Evolutionary conservation across 164 flowering plant genomes (phyloP).

Genomic region (Vitis rupestris): DNA sequence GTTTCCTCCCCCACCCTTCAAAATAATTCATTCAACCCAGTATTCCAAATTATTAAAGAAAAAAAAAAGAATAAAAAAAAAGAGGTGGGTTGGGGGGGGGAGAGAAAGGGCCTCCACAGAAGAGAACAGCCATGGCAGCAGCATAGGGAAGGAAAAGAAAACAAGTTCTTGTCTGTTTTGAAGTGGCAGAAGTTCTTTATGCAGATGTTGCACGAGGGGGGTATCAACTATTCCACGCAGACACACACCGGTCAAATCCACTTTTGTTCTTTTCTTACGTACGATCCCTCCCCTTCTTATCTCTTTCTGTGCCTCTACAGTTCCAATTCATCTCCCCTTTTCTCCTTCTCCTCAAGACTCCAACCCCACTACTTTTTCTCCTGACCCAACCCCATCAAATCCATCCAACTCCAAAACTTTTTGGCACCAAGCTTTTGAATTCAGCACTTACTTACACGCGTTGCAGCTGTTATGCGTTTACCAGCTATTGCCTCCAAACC

Average conservation of each 20-base stretch:
- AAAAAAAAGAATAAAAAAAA: background rate
- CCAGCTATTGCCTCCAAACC: too few relatives aligned
- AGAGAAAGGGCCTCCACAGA: background rate
- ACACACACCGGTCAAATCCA: background rate
- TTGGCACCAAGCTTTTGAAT: too few relatives aligned
- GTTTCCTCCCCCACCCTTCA: too few relatives aligned
- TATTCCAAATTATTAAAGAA: too few relatives aligned
- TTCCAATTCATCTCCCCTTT: background rate
- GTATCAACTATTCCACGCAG: background rate
- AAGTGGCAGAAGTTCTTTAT: background rate
- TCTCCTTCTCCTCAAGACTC: too few relatives aligned
- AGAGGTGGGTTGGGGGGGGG: background rate
- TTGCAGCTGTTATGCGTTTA: too few relatives aligned
- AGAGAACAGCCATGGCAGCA: conserved; percentile 7
- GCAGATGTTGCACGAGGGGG: conserved; percentile 15
- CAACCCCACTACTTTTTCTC: too few relatives aligned
- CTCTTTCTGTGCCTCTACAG: too few relatives aligned
- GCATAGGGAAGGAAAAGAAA: conserved; percentile 7
- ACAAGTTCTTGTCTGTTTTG: conserved; percentile 7
- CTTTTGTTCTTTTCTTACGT: conserved; percentile 13
- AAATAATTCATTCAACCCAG: too few relatives aligned
- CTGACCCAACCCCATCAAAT: too few relatives aligned
- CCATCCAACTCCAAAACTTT: too few relatives aligned
- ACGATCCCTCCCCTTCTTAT: background rate
- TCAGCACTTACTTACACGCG: too few relatives aligned